Percentiles rank a stretch among this genome's conserved stretches.
These are phyloP conservation scores for Talaromyces sp. DNA, from an alignment of 2,329 filamentous ascomycete species.

Conservation along the genomic window DNA sequence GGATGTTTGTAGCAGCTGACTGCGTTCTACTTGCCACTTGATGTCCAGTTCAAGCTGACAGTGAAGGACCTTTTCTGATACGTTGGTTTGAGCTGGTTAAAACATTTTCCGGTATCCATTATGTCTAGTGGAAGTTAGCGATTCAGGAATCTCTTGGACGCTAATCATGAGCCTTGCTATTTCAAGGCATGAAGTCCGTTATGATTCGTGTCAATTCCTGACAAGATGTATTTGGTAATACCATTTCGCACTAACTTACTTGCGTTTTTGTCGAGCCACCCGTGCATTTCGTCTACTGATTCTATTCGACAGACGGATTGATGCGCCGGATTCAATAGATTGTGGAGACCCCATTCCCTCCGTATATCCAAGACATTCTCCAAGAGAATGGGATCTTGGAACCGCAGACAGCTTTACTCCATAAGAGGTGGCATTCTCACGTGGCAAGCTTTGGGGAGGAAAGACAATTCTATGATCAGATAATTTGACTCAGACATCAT, in stretches of 20 bases:
- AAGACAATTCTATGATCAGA: not conserved
- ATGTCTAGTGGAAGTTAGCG: not conserved
- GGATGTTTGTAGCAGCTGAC: not conserved
- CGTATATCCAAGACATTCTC: not conserved
- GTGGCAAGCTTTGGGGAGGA: not conserved
- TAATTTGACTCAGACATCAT: not conserved
- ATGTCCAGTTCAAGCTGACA: not conserved
- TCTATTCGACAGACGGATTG: not conserved
- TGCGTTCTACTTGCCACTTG: not conserved
- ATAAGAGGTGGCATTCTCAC: not conserved
- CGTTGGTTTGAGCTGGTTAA: not conserved
- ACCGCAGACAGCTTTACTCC: not conserved
- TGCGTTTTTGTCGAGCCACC: not conserved
- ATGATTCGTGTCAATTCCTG: not conserved
- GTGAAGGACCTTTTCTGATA: not conserved
- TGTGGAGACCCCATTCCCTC: conserved; percentile 4
- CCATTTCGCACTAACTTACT: not conserved
- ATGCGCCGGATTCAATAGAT: not conserved
- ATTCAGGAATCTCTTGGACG: not conserved
- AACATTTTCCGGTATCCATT: not conserved
- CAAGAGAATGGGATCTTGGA: not conserved
- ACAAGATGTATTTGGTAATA: not conserved
- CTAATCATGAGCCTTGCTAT: not conserved
- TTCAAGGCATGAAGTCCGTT: conserved; percentile 1
- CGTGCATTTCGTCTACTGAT: not conserved